A percentile compares a stretch with the other conserved stretches of the same genome.
Conservation (phyloP, 176 grass and related monocot species). For the Coix lacrymajobi region DNA sequence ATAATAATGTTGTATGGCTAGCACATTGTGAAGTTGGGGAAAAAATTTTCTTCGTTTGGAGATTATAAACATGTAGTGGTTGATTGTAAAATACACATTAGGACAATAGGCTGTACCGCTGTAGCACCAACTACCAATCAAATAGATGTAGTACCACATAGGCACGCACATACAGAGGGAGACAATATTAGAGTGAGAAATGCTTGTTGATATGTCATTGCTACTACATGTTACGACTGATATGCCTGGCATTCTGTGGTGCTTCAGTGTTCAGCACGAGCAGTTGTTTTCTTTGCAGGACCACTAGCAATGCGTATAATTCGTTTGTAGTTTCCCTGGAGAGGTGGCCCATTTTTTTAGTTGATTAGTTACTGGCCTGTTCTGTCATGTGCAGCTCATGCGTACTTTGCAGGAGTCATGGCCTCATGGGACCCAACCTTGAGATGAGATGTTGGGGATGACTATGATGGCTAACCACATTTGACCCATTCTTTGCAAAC, state of each 20-base stretch:
- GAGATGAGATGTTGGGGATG: neutral
- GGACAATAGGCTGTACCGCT: neutral
- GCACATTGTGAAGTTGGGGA: neutral
- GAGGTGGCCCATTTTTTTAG: conserved; percentile 18
- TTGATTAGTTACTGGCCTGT: conserved; percentile 17
- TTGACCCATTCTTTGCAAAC: neutral
- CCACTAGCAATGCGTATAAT: conserved; percentile 5
- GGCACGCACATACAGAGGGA: neutral
- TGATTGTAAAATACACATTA: neutral
- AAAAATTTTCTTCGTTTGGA: neutral
- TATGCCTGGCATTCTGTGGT: conserved; percentile 18
- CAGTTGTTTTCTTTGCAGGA: neutral
- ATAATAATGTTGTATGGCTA: neutral
- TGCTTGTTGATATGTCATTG: neutral
- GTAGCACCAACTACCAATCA: neutral
- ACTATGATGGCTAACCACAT: neutral
- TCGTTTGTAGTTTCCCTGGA: conserved; percentile 7
- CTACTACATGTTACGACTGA: neutral
- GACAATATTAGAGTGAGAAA: neutral
- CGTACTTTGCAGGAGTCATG: conserved; percentile 13
- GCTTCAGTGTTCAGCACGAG: neutral
- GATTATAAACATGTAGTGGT: neutral
- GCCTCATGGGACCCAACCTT: neutral
- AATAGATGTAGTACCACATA: neutral
- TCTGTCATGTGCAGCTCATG: conserved; percentile 18